These are phyloP conservation scores for Aureobasidium zeae DNA, from an alignment of 2,329 filamentous ascomycete genomes.

Conservation along the genomic window DNA sequence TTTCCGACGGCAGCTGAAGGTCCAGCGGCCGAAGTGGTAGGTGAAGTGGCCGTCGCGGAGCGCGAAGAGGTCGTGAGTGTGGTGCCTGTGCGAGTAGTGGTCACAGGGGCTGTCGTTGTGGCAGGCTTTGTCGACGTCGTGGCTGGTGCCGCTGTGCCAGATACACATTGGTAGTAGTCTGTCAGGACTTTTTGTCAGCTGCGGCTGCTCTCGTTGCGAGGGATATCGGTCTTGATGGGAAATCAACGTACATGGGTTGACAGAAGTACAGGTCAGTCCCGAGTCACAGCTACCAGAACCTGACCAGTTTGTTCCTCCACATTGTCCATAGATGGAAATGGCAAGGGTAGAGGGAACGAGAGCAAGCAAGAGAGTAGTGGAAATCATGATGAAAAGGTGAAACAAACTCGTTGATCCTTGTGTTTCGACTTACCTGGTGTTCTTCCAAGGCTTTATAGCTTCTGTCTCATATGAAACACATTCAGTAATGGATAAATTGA, in stretches of 20 bases:
- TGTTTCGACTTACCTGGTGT: not conserved
- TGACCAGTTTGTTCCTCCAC: constrained; percentile 18
- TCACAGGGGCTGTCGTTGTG: constrained; percentile 14
- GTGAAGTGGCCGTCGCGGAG: constrained; percentile 12
- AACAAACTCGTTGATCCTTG: not conserved
- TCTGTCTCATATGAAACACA: not conserved
- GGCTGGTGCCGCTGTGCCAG: constrained; percentile 21
- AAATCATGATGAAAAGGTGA: not conserved
- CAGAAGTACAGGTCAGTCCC: constrained; percentile 17
- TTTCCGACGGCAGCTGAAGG: constrained; percentile 38
- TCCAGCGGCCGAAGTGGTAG: constrained; percentile 16
- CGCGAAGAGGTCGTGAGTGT: not conserved
- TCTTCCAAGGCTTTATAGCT: not conserved
- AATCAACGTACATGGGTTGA: constrained; percentile 20
- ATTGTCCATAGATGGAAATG: constrained; percentile 18
- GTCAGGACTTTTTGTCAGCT: constrained; percentile 3
- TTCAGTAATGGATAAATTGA: not conserved
- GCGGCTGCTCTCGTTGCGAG: not conserved
- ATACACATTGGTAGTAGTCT: constrained; percentile 24
- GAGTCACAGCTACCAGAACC: constrained; percentile 20
- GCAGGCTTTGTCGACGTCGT: constrained; percentile 21
- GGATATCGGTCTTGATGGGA: too few relatives aligned
- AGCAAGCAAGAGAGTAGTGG: constrained; percentile 7
- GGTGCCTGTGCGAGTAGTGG: constrained; percentile 9
- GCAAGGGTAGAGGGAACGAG: constrained; percentile 18